Evolutionary conservation across 805 yeast genomes (phyloP).

Genomic region (Tetrapisispora pingtungensis): DNA sequence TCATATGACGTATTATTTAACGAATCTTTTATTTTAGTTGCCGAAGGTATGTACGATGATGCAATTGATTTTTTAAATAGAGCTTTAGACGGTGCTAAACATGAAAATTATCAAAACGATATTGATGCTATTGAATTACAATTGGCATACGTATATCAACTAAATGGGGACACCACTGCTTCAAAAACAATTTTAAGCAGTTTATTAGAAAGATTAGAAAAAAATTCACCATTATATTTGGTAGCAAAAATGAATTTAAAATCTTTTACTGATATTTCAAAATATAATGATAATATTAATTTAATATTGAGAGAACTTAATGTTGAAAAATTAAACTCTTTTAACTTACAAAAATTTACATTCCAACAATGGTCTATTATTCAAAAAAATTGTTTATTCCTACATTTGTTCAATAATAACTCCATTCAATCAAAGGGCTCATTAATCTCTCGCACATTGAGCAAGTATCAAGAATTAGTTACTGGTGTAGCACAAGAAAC

Average conservation of each 20-base stretch:
- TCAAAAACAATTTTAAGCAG: conserved; percentile 31
- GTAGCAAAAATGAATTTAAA: conserved; percentile 27
- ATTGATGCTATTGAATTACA: conserved; percentile 55
- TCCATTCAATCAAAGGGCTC: conserved; percentile 12
- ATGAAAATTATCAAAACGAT: conserved; percentile 37
- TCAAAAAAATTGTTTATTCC: conserved; percentile 14
- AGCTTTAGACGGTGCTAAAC: conserved; percentile 36
- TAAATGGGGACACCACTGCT: conserved; percentile 29
- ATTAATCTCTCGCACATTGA: conserved; percentile 16
- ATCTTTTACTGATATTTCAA: conserved; percentile 24
- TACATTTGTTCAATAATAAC: conserved; percentile 21
- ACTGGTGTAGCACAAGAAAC: conserved; percentile 19
- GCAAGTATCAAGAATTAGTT: conserved; percentile 16
- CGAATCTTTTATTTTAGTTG: conserved; percentile 46
- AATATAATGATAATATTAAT: conserved; percentile 23
- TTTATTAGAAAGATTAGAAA: conserved; percentile 18
- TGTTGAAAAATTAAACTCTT: conserved; percentile 14
- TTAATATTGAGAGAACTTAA: conserved; percentile 29
- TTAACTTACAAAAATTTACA: conserved; percentile 17
- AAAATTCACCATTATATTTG: conserved; percentile 22
- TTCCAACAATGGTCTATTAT: conserved; percentile 20
- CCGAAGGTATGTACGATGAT: conserved; percentile 32
- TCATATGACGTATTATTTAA: conserved; percentile 59
- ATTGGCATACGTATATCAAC: conserved; percentile 44
- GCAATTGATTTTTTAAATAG: conserved; percentile 36